Percentiles rank a stretch among this genome's conserved stretches.
These are phyloP conservation scores for Albizia julibrissin DNA, from an alignment of 306 rosid genomes.

Conservation along the genomic window DNA sequence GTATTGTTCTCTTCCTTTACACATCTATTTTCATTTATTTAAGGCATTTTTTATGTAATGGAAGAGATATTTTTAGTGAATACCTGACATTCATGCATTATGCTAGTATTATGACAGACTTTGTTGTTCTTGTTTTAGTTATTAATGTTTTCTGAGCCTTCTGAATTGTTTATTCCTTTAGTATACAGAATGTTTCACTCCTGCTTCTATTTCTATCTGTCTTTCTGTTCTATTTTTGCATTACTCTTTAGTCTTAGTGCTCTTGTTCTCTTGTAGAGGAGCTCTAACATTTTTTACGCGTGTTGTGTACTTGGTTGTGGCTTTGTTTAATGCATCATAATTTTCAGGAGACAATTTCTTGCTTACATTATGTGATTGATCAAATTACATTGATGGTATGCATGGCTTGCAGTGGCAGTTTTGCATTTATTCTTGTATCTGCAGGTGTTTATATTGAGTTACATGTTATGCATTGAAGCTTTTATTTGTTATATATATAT, in stretches of 20 bases:
- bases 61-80: neutral
- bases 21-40: neutral
- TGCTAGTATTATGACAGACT: neutral
- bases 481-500: constrained; percentile 24
- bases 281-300: neutral
- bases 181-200: neutral
- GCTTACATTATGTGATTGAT: constrained; percentile 1
- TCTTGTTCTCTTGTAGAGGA: neutral
- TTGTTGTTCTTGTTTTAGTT: neutral
- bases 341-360: neutral
- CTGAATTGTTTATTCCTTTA: neutral
- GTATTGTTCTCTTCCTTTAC: neutral
- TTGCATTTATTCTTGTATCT: constrained; percentile 18
- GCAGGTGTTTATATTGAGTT: constrained; percentile 23
- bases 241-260: neutral
- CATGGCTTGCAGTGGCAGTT: constrained; percentile 19
- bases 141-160: neutral
- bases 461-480: neutral
- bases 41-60: neutral
- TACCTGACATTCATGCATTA: constrained; percentile 17
- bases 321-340: neutral
- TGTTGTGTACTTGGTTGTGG: constrained; percentile 4
- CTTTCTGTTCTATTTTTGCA: neutral
- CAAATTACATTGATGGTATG: constrained; percentile 13
- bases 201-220: neutral